Conservation (phyloP, 192 early-diverging fungal genomes). For the Gonapodya prolifera region DNA sequence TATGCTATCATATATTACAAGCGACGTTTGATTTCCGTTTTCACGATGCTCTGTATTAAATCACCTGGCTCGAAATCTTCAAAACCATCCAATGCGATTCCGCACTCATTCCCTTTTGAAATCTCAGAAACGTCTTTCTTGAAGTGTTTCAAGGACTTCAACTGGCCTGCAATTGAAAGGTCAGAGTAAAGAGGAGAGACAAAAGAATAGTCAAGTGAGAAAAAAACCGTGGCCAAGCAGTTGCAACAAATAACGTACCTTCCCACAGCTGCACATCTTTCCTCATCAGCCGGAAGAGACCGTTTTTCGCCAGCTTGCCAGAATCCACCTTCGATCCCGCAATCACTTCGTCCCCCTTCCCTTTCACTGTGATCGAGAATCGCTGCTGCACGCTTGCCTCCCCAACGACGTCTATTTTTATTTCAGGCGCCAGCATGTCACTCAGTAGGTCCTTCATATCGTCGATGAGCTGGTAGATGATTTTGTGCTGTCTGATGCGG, state of each 20-base stretch:
- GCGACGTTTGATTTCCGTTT: slow-evolving; percentile 22
- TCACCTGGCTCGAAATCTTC: slow-evolving; percentile 69
- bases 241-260: slow-evolving; percentile 33
- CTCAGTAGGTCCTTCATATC: slow-evolving; percentile 66
- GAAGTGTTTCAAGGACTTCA: slow-evolving; percentile 69
- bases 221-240: not conserved
- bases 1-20: not conserved
- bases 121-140: slow-evolving; percentile 85
- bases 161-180: slow-evolving; percentile 23
- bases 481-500: slow-evolving; percentile 50
- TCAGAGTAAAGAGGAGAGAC: slow-evolving; percentile 9
- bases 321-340: slow-evolving; percentile 76
- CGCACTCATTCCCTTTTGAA: slow-evolving; percentile 91
- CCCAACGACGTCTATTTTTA: slow-evolving; percentile 63
- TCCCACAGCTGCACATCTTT: slow-evolving; percentile 54
- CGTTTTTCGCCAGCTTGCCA: slow-evolving; percentile 50
- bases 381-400: slow-evolving; percentile 76
- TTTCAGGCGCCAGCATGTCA: slow-evolving; percentile 63
- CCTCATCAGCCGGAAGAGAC: slow-evolving; percentile 54
- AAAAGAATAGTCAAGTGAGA: not conserved
- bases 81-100: slow-evolving; percentile 79
- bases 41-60: slow-evolving; percentile 54
- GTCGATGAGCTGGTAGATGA: slow-evolving; percentile 93
- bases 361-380: slow-evolving; percentile 75
- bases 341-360: slow-evolving; percentile 50